phyloP scores from a whole-genome alignment of 2,329 filamentous ascomycete species.

The Didymella pinodella region DNA sequence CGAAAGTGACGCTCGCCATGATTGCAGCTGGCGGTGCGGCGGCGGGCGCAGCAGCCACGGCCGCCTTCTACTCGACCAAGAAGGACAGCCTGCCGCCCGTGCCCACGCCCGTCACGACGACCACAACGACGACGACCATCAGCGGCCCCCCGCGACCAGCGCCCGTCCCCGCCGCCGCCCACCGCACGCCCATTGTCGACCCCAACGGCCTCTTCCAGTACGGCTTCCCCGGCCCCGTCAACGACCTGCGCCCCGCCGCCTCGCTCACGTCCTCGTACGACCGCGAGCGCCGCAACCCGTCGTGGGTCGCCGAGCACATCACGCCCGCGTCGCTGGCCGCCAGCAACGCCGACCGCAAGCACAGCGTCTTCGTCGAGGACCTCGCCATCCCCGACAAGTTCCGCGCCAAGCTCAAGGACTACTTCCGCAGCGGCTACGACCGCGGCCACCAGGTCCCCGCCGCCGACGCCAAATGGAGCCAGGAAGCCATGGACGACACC shows the following conservation, averaged over 20 bases:
- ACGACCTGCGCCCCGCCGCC: slow-evolving; percentile 78
- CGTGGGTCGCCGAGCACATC: slow-evolving; percentile 95
- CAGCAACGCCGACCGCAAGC: slow-evolving; percentile 81
- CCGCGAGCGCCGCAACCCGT: slow-evolving; percentile 86
- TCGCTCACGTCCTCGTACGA: slow-evolving; percentile 90
- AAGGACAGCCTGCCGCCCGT: slow-evolving; percentile 35
- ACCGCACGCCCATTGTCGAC: slow-evolving; percentile 52
- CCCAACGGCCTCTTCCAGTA: slow-evolving; percentile 62
- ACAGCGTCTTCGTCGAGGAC: slow-evolving; percentile 87
- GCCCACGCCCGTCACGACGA: slow-evolving; percentile 43
- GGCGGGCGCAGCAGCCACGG: slow-evolving; percentile 59
- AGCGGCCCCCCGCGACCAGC: slow-evolving; percentile 38
- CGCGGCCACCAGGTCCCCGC: slow-evolving; percentile 96
- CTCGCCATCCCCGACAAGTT: slow-evolving; percentile 80
- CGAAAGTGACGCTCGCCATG: slow-evolving; percentile 59
- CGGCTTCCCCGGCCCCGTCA: slow-evolving; percentile 87
- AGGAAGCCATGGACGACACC: slow-evolving; percentile 92
- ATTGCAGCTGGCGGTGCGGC: slow-evolving; percentile 59
- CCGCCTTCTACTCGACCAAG: slow-evolving; percentile 55
- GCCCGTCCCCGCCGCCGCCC: slow-evolving; percentile 32
- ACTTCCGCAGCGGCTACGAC: slow-evolving; percentile 93
- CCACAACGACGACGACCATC: slow-evolving; percentile 48
- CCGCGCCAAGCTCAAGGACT: slow-evolving; percentile 89
- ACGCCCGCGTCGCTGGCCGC: slow-evolving; percentile 81
- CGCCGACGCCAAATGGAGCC: slow-evolving; percentile 94